These are phyloP conservation scores for Tinospora cordifolia DNA, from an alignment of 164 flowering plant genomes.

Conservation along the genomic window DNA sequence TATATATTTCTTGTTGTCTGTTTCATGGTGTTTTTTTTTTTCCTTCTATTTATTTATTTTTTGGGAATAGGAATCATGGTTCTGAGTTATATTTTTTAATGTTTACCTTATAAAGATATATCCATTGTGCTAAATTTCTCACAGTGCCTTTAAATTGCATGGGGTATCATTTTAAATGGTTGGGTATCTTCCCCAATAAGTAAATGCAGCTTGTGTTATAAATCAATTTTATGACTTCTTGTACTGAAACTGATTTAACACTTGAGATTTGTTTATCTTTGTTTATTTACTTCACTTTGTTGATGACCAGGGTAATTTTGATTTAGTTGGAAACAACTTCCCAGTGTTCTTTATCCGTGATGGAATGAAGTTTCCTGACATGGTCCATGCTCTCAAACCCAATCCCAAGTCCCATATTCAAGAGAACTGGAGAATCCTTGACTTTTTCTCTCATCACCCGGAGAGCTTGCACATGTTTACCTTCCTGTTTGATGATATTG, in stretches of 20 bases:
- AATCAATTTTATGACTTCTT: background rate
- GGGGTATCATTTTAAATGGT: background rate
- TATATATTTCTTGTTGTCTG: background rate
- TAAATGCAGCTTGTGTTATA: background rate
- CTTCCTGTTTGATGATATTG: conserved; percentile 84
- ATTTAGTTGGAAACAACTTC: conserved; percentile 78
- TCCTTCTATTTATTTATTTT: too few species aligned
- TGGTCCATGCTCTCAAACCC: conserved; percentile 79
- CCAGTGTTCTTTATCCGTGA: conserved; percentile 81
- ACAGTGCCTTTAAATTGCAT: too few species aligned
- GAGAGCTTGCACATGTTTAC: conserved; percentile 90
- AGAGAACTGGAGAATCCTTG: conserved; percentile 75
- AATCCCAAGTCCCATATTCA: conserved; percentile 84
- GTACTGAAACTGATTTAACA: background rate
- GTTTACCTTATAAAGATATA: too few species aligned
- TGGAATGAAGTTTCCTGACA: conserved; percentile 79
- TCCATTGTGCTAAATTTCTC: too few species aligned
- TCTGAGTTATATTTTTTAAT: too few species aligned
- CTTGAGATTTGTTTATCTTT: background rate
- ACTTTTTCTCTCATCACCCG: conserved; percentile 86
- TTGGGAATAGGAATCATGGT: too few species aligned
- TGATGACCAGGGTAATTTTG: conserved; percentile 51
- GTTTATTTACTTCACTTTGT: background rate
- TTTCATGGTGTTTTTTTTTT: background rate
- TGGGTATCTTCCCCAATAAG: background rate